Base-by-base conservation (phyloP, 306 rosid genomes). In the Begonia peltatifolia region DNA sequence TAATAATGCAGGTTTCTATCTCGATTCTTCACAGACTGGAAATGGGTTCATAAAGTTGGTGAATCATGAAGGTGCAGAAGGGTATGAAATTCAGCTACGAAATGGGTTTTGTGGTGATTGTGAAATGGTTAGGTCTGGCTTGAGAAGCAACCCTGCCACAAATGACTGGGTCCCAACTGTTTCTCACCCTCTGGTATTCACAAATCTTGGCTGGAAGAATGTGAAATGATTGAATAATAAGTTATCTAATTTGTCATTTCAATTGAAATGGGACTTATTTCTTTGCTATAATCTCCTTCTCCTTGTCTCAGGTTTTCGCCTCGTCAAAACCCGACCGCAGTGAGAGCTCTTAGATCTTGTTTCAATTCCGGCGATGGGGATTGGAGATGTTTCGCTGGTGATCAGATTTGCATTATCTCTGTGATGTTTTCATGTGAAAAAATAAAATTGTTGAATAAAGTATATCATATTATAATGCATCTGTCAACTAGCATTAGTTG, bases 61-160 rank as follows among this genome's bases (percentile, higher is more conserved):
- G 53, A 66, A 17, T 22, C 79, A 71, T 54, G 71, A 55, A 15
- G 71, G 12, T 17, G 72, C 65, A 50, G 25, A 41, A 61, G 76
- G 42, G 41, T 47, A 53, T 35, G 67, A 36, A 11, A 51, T 76
- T 61, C 50, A 56, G 46, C 46, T 68, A 13, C 59, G 50, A 9
- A 54, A 23, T 20, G 57, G 36, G 36, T 53, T 67, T 14, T 68
- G 42, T 25, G 63, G 44, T 51, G 67, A 12, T 4, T 46, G 35
- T 50, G 71, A 65, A 57, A 55, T 25, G 23, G 63, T 50, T 7
- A 11, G 12, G 16, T 30, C n/a, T 17, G 73, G 42, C 52, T 60
- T 57, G 57, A 77, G 64, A 73, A 65, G 95, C 66, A 86, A 86
- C 60, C 95, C 93, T 6, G 95, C 95, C 38, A 86, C 85, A 2